Evolutionary conservation across 129 eudicot species (phyloP).

Genomic region (Pseudognaphalium luteoalbum): DNA sequence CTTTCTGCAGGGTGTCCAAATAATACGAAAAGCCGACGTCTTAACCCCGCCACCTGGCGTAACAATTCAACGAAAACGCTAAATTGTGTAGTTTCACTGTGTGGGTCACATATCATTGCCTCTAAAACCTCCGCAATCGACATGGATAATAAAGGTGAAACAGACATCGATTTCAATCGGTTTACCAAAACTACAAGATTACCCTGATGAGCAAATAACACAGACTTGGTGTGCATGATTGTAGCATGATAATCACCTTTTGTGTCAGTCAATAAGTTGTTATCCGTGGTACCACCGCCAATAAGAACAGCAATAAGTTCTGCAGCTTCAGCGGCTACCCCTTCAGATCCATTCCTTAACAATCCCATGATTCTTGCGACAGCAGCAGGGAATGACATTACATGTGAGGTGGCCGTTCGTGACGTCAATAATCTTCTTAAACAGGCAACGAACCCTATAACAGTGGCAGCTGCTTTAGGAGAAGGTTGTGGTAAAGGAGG

Average conservation of each 20-base stretch:
- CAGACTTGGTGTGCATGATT: conserved; percentile 89
- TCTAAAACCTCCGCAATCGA: conserved; percentile 92
- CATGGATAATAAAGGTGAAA: conserved; percentile 87
- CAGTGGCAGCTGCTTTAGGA: conserved; percentile 99
- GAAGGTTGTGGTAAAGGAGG: conserved; percentile 96
- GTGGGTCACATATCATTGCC: conserved; percentile 97
- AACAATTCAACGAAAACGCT: conserved; percentile 86
- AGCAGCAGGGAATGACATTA: conserved; percentile 97
- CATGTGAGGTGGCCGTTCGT: conserved; percentile 87
- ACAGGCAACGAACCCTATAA: conserved; percentile 85
- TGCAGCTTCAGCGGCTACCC: conserved; percentile 88
- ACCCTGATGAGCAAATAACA: conserved; percentile 77
- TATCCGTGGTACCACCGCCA: conserved; percentile 91
- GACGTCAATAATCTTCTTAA: conserved; percentile 83
- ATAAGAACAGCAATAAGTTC: conserved; percentile 86
- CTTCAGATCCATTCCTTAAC: conserved; percentile 92
- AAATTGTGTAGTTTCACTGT: conserved; percentile 90
- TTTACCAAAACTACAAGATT: conserved; percentile 73
- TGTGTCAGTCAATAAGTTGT: conserved; percentile 62
- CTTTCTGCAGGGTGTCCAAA: conserved; percentile 98
- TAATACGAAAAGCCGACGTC: conserved; percentile 82
- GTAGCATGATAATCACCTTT: conserved; percentile 97
- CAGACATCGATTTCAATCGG: conserved; percentile 89
- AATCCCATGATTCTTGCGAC: conserved; percentile 98
- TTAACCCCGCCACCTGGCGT: conserved; percentile 91